Conservation (phyloP, 2,329 filamentous ascomycete species). For the Cladophialophora psammophila region DNA sequence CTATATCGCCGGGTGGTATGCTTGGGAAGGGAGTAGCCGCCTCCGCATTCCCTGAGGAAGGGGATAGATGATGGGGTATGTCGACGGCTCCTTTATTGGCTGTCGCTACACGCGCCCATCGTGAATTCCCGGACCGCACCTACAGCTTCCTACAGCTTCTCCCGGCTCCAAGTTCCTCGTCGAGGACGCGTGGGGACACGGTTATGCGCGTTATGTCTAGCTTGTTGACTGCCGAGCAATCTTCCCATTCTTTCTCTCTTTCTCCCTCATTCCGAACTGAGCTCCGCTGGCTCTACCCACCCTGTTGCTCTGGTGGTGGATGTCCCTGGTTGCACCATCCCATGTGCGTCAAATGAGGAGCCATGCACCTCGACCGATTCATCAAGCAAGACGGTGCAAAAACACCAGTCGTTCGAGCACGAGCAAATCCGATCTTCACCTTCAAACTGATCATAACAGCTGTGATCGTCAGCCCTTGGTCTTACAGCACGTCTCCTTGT, state of each 20-base stretch:
- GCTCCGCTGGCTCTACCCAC: constrained; percentile 8
- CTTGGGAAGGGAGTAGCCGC: constrained; percentile 27
- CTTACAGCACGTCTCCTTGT: not conserved
- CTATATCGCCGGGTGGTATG: constrained; percentile 15
- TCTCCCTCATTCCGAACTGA: constrained; percentile 9
- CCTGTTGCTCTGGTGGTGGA: constrained; percentile 7
- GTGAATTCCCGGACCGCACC: constrained; percentile 16
- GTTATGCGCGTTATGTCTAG: constrained; percentile 4
- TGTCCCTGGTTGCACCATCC: constrained; percentile 11
- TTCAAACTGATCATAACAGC: constrained; percentile 1
- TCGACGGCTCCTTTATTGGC: constrained; percentile 10
- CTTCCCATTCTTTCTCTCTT: not conserved
- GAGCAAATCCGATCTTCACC: constrained; percentile 15
- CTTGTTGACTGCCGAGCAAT: constrained; percentile 2
- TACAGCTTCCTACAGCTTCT: not conserved
- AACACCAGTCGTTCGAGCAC: constrained; percentile 33
- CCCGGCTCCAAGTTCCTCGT: not conserved
- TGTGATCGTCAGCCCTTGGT: constrained; percentile 5
- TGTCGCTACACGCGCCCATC: constrained; percentile 3
- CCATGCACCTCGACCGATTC: constrained; percentile 27
- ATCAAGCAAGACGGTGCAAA: constrained; percentile 4
- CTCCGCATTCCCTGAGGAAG: constrained; percentile 30
- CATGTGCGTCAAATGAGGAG: constrained; percentile 1
- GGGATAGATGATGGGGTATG: constrained; percentile 12
- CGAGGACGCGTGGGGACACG: constrained; percentile 12